phyloP scores from a whole-genome alignment of 306 rosid genomes.

The Fagus crenata region DNA sequence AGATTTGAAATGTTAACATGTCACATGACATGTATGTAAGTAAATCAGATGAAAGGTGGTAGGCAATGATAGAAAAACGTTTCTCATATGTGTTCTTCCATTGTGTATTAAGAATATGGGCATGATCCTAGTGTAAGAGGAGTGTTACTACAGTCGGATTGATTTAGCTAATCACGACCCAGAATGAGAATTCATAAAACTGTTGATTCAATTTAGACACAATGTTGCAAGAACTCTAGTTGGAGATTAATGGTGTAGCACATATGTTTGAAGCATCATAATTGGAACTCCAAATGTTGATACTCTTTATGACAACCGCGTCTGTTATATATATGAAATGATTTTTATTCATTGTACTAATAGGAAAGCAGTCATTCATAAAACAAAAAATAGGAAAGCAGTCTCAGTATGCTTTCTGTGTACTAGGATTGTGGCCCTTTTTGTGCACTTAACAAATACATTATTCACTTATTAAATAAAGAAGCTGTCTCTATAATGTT shows the following conservation, averaged over 20 bases:
- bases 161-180: neutral
- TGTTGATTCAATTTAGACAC: neutral
- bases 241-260: neutral
- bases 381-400: no score
- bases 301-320: neutral
- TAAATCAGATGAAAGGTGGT: conserved; percentile 42
- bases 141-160: neutral
- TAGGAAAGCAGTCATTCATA: no score
- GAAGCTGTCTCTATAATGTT: no score
- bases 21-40: conserved; percentile 51
- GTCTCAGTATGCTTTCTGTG: no score
- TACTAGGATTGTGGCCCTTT: no score
- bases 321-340: neutral
- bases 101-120: conserved; percentile 2
- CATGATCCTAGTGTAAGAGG: neutral
- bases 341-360: no score
- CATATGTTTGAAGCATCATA: neutral
- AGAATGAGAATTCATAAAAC: neutral
- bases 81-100: neutral
- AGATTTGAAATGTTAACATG: conserved; percentile 21
- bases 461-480: no score
- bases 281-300: neutral
- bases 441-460: no score
- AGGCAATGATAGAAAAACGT: conserved; percentile 37
- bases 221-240: neutral